Evolutionary conservation across 805 yeast genomes (phyloP), one percentile per base, ranked within the genome.

Genomic region (Lipomyces starkeyi): DNA sequence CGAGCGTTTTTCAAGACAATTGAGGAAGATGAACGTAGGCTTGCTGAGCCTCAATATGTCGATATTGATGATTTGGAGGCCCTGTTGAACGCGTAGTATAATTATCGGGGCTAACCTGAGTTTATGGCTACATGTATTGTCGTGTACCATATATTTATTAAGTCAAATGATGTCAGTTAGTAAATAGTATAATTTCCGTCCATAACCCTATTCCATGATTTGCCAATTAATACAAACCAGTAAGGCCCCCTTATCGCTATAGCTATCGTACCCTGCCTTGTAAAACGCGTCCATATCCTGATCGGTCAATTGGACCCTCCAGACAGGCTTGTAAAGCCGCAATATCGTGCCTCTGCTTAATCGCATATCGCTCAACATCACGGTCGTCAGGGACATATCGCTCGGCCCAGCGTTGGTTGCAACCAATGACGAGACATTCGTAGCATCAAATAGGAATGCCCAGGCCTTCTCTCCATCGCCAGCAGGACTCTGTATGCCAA

Each of bases 1-100:
- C 82, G 83, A 71, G 91, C 94, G 0, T 90, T 90, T 73, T 90
- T 87, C 74, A 86, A 86, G 49, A 82, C 89, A 22, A 86, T 88
- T 65, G 83, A 87, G 25, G 89, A 86, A 29, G 85, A 83, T 57
- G 74, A 74, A 27, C 37, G 58, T 7, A 61, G 59, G 47, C 58
- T 25, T n/a, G 58, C 55, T 35, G 64, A 65, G 43, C 54, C 71
- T 9, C 63, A 56, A 25, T 32, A 35, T 58, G 59, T 71, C 25
- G 54, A 62, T 40, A 53, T 68, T 35, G 63, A 59, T n/a, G 64
- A 64, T 8, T 34, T 68, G 47, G 69, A 64, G 14, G 40, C 29
- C 37, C 13, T 68, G 13, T 22, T 68, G 29, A 66, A 66, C 59
- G 69, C 43, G 20, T 62, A 59, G 27, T 53, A 40, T 11, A 8